These are phyloP conservation scores for Seiridium cupressi DNA, from an alignment of 2,329 filamentous ascomycete genomes.

Conservation along the genomic window DNA sequence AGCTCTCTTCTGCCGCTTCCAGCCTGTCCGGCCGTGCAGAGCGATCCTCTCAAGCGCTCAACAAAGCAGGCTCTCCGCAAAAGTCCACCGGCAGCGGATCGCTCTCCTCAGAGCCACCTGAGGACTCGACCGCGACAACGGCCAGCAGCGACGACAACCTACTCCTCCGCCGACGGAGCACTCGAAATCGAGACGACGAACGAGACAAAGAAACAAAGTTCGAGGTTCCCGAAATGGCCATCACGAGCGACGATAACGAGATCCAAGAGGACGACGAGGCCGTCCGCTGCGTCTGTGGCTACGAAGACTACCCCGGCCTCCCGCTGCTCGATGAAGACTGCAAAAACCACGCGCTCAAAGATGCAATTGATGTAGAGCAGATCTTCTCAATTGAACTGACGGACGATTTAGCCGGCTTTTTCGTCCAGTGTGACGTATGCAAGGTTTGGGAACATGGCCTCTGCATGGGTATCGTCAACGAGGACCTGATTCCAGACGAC, in stretches of 20 bases:
- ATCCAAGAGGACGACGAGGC: conserved; percentile 87
- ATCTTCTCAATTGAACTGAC: conserved; percentile 62
- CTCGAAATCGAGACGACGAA: conserved; percentile 69
- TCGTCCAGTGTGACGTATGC: conserved; percentile 96
- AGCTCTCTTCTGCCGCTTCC: conserved; percentile 76
- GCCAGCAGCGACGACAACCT: conserved; percentile 56
- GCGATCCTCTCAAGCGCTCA: conserved; percentile 68
- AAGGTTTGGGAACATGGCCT: conserved; percentile 99
- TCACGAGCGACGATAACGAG: conserved; percentile 64
- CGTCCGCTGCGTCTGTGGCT: conserved; percentile 91
- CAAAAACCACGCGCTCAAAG: conserved; percentile 48
- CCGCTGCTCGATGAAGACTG: conserved; percentile 59
- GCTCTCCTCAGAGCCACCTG: conserved; percentile 66
- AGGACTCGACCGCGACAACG: conserved; percentile 53
- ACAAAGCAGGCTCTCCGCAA: conserved; percentile 69
- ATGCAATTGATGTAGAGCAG: conserved; percentile 56
- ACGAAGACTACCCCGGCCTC: conserved; percentile 90
- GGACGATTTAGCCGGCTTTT: conserved; percentile 90
- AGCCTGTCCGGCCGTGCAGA: conserved; percentile 76
- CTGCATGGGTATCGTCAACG: conserved; percentile 95
- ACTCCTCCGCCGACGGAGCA: conserved; percentile 72
- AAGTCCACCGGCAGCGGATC: conserved; percentile 75
- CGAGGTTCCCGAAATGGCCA: conserved; percentile 47
- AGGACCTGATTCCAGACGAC: conserved; percentile 83
- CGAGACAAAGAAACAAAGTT: conserved; percentile 41